Percentiles rank a stretch among this genome's conserved stretches.
These are phyloP conservation scores for Hypoxylon trugodes DNA, from an alignment of 495 filamentous ascomycete genomes.

Conservation along the genomic window DNA sequence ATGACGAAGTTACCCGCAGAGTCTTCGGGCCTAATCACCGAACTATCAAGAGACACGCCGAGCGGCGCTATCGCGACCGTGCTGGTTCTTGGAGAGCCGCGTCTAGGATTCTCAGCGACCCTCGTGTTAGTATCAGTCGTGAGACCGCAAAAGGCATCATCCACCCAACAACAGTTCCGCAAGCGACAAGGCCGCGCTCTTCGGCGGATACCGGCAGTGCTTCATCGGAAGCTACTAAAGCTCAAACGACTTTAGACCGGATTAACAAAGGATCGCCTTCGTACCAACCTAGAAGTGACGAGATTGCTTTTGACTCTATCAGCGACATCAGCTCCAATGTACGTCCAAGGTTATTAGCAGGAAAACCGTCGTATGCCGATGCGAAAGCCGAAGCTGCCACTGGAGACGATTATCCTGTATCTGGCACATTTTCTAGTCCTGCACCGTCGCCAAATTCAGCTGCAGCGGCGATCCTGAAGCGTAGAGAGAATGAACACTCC, in stretches of 20 bases:
- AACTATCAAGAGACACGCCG: slow-evolving; percentile 51
- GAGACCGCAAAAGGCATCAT: slow-evolving; percentile 50
- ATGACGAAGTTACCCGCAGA: slow-evolving; percentile 36
- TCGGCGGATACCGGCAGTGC: slow-evolving; percentile 38
- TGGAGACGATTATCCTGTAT: slow-evolving; percentile 37
- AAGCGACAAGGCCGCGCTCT: slow-evolving; percentile 29
- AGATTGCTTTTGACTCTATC: slow-evolving; percentile 4
- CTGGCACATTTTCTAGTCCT: slow-evolving; percentile 47
- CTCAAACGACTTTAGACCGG: slow-evolving; percentile 49
- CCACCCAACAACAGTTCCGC: slow-evolving; percentile 10
- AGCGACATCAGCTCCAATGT: slow-evolving; percentile 1
- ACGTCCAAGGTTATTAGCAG: slow-evolving; percentile 43
- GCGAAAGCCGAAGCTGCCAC: slow-evolving; percentile 39
- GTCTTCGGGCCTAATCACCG: slow-evolving; percentile 54
- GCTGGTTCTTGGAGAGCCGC: slow-evolving; percentile 59
- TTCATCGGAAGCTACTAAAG: slow-evolving; percentile 49
- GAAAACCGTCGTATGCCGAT: slow-evolving; percentile 46
- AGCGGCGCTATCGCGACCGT: slow-evolving; percentile 56
- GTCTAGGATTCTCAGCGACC: slow-evolving; percentile 53
- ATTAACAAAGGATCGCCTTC: slow-evolving; percentile 46
- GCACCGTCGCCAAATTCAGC: slow-evolving; percentile 42
- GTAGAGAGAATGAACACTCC: slow-evolving; percentile 45
- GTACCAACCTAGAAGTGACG: slow-evolving; percentile 12
- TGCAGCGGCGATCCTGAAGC: slow-evolving; percentile 41
- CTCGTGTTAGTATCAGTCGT: slow-evolving; percentile 54